These are phyloP conservation scores for Seminavis robusta DNA, from an alignment of 108 stramenopile genomes.

Conservation along the genomic window DNA sequence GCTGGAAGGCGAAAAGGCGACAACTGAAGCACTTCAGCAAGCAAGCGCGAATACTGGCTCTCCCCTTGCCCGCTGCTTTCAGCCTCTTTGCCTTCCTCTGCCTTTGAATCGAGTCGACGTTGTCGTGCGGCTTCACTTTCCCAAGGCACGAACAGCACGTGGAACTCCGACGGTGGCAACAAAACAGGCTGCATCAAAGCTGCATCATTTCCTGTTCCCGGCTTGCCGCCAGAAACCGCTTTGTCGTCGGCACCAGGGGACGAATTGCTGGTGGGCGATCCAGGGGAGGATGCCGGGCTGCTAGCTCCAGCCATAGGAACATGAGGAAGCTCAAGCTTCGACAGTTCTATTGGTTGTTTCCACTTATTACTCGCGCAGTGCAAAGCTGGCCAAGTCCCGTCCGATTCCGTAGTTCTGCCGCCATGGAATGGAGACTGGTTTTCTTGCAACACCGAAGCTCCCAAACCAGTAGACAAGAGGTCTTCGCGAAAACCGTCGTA, in stretches of 20 bases:
- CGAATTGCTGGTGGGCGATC: constrained; percentile 11
- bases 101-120: constrained; percentile 40
- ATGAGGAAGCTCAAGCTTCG: constrained; percentile 72
- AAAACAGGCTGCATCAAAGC: constrained; percentile 64
- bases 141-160: constrained; percentile 71
- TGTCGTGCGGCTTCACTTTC: constrained; percentile 54
- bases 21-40: constrained; percentile 68
- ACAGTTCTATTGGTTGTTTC: constrained; percentile 77
- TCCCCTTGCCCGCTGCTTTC: constrained; percentile 34
- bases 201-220: constrained; percentile 41
- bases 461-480: constrained; percentile 80
- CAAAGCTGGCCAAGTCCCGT: constrained; percentile 54
- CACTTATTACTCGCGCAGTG: constrained; percentile 91
- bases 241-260: constrained; percentile 69
- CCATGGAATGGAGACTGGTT: constrained; percentile 31
- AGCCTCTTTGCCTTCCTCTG: constrained; percentile 10
- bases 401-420: constrained; percentile 18
- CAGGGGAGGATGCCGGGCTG: constrained; percentile 13
- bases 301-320: constrained; percentile 38
- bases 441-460: constrained; percentile 52
- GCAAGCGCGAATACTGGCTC: constrained; percentile 74
- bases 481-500: constrained; percentile 86
- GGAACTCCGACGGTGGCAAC: constrained; percentile 72
- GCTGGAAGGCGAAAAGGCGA: constrained; percentile 83
- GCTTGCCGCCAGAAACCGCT: constrained; percentile 31